Conservation (phyloP, 139 green algal species). For the Picochlorum sp. region DNA sequence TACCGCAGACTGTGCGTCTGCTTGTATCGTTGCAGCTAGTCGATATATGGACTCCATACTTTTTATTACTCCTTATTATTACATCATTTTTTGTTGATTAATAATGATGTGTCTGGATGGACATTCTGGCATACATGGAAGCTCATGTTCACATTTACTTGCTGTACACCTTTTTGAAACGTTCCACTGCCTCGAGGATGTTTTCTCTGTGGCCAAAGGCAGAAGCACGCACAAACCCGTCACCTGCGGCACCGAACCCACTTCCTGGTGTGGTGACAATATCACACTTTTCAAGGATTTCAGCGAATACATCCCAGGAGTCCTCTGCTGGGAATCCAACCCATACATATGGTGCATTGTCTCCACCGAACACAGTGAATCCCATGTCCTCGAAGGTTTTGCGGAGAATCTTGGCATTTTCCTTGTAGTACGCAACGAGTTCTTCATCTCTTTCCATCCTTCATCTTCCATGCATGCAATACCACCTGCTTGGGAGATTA, state of each 20-base stretch:
- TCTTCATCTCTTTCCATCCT: slow-evolving; percentile 75
- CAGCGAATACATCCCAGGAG: slow-evolving; percentile 94
- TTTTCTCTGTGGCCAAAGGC: slow-evolving; percentile 87
- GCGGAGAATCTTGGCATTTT: slow-evolving; percentile 89
- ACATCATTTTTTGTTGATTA: no score
- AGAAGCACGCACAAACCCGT: slow-evolving; percentile 92
- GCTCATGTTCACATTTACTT: not conserved
- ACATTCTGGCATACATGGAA: no score
- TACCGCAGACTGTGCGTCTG: not conserved
- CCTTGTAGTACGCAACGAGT: slow-evolving; percentile 95
- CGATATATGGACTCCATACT: no score
- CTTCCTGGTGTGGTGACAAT: slow-evolving; percentile 96
- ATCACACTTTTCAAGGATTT: slow-evolving; percentile 90
- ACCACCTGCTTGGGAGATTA: slow-evolving; percentile 87
- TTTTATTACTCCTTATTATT: no score
- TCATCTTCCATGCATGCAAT: slow-evolving; percentile 82
- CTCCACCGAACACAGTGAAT: slow-evolving; percentile 87
- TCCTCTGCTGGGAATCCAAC: slow-evolving; percentile 84
- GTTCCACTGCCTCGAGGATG: slow-evolving; percentile 68
- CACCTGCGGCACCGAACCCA: slow-evolving; percentile 89
- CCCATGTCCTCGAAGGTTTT: slow-evolving; percentile 86
- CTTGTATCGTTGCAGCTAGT: no score
- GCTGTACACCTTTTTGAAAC: slow-evolving; percentile 58
- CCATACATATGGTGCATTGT: slow-evolving; percentile 97
- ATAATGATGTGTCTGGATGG: no score